Conservation (phyloP, 305 asterid species). For the Solanum aculeatissimum region DNA sequence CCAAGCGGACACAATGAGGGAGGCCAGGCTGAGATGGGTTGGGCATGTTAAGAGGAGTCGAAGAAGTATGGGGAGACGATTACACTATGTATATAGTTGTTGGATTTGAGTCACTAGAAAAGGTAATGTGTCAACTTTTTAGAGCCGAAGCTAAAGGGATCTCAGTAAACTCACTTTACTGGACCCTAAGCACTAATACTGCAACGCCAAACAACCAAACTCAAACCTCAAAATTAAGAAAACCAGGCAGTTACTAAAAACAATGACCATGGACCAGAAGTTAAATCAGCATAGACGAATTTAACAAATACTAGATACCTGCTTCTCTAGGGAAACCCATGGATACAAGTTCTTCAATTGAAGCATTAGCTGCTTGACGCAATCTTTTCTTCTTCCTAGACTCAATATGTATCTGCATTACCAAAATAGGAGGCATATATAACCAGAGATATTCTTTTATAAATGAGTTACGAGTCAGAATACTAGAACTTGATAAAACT, state of each 20-base stretch:
- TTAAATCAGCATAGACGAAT: not conserved
- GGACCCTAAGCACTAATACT: not conserved
- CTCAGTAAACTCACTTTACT: not conserved
- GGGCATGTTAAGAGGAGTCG: not conserved
- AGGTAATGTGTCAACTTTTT: not conserved
- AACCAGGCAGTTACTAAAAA: not conserved
- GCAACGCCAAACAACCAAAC: not conserved
- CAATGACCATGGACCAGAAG: not conserved
- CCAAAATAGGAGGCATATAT: not conserved
- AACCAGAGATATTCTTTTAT: not conserved
- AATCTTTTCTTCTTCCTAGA: constrained; percentile 52
- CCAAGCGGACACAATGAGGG: not conserved
- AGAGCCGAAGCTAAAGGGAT: not conserved
- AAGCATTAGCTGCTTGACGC: constrained; percentile 26
- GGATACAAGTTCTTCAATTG: constrained; percentile 37
- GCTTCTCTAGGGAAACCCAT: constrained; percentile 67
- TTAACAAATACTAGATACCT: constrained; percentile 28
- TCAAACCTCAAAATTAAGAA: not conserved
- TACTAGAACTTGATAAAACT: not conserved
- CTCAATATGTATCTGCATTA: constrained; percentile 49
- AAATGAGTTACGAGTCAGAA: not conserved
- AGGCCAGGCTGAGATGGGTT: not conserved
- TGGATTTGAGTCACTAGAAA: not conserved
- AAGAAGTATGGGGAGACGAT: not conserved
- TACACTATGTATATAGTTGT: not conserved